A percentile compares a stretch with the other conserved stretches of the same genome.
These are phyloP conservation scores for Jacaranda copaia DNA, from an alignment of 257 asterid genomes.

Conservation along the genomic window DNA sequence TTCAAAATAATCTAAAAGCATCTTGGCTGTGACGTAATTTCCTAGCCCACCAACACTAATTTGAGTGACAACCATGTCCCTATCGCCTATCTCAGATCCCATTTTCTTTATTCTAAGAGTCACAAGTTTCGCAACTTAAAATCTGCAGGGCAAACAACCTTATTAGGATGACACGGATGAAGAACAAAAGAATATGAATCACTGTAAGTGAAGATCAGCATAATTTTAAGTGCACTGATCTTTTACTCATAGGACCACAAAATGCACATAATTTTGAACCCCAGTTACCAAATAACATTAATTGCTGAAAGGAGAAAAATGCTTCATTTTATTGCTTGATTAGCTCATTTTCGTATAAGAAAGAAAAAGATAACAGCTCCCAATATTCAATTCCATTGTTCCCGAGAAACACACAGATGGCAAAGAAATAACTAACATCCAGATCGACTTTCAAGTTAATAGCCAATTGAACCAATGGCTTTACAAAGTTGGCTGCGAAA, in stretches of 20 bases:
- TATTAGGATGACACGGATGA: not conserved
- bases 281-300: not conserved
- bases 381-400: slow-evolving; percentile 4
- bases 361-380: not conserved
- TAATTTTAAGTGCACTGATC: not conserved
- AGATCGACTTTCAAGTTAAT: not conserved
- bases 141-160: slow-evolving; percentile 31
- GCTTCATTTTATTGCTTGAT: not conserved
- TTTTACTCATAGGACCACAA: not conserved
- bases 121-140: not conserved
- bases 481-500: not conserved
- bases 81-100: slow-evolving; percentile 57
- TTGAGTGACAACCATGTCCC: slow-evolving; percentile 66
- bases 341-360: not conserved
- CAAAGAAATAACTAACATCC: not conserved
- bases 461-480: not conserved
- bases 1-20: slow-evolving; percentile 67
- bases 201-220: not conserved
- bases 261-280: not conserved
- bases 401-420: not conserved
- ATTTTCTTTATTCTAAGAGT: slow-evolving; percentile 37
- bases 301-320: not conserved
- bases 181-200: not conserved
- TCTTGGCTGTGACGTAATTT: slow-evolving; percentile 62
- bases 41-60: slow-evolving; percentile 82